Percentiles rank a stretch among this genome's conserved stretches.
Evolutionary conservation across 805 yeast genomes (phyloP).

Genomic region (Wickerhamiella bombiphila): DNA sequence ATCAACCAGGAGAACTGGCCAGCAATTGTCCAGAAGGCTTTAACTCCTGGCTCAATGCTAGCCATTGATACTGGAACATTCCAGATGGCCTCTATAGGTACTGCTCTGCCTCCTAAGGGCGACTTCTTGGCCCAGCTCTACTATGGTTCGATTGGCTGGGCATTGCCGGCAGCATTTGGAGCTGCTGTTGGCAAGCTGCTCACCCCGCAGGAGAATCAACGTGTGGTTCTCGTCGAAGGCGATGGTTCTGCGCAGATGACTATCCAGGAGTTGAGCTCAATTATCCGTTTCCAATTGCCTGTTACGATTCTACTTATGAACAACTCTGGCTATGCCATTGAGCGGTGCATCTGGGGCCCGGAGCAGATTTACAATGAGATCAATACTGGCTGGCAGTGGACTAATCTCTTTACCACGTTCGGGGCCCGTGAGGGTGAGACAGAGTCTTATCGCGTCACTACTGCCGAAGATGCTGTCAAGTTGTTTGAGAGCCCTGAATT

Average conservation of each 20-base stretch:
- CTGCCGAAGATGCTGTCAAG: slow-evolving; percentile 27
- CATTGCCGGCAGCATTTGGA: slow-evolving; percentile 77
- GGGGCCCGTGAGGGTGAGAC: slow-evolving; percentile 22
- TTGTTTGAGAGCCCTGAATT: slow-evolving; percentile 27
- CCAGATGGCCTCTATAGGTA: slow-evolving; percentile 61
- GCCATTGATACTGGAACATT: slow-evolving; percentile 74
- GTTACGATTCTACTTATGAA: slow-evolving; percentile 66
- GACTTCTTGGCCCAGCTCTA: slow-evolving; percentile 46
- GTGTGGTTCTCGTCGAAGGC: slow-evolving; percentile 67
- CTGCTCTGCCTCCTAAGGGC: slow-evolving; percentile 41
- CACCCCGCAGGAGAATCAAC: slow-evolving; percentile 26
- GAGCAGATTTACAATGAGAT: slow-evolving; percentile 67
- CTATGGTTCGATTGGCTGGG: slow-evolving; percentile 78
- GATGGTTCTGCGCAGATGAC: slow-evolving; percentile 96
- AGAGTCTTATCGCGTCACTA: slow-evolving; percentile 25
- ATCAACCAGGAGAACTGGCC: slow-evolving; percentile 24
- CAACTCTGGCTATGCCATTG: slow-evolving; percentile 82
- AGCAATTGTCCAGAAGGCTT: slow-evolving; percentile 27
- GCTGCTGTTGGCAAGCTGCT: slow-evolving; percentile 44
- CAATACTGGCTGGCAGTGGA: slow-evolving; percentile 72
- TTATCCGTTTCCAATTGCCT: slow-evolving; percentile 41
- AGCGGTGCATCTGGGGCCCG: slow-evolving; percentile 72
- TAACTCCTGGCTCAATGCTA: slow-evolving; percentile 53
- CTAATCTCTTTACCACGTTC: slow-evolving; percentile 47
- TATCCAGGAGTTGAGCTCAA: slow-evolving; percentile 63